Evolutionary conservation across 2,329 filamentous ascomycete species (phyloP).

Genomic region (Arthroderma sp.): DNA sequence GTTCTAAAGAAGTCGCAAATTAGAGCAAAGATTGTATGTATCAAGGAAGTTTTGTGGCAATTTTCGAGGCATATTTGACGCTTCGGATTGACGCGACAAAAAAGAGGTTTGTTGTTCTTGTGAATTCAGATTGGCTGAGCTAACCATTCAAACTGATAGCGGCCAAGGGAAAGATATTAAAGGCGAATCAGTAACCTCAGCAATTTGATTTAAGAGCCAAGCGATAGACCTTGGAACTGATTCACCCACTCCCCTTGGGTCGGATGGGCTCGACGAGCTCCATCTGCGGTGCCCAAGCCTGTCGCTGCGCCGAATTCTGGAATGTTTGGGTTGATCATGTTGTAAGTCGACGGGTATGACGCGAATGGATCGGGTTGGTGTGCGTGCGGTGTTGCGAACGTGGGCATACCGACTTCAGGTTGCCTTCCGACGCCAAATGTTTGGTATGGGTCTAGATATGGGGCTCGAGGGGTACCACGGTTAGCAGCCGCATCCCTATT

Average conservation of each 20-base stretch:
- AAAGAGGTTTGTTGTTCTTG: no score
- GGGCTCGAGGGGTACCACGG: conserved; percentile 14
- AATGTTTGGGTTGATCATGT: conserved; percentile 26
- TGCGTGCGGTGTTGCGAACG: conserved; percentile 16
- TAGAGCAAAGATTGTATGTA: no score
- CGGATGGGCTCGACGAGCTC: conserved; percentile 21
- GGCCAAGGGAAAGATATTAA: no score
- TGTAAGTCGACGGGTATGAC: conserved; percentile 21
- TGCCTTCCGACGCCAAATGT: conserved; percentile 20
- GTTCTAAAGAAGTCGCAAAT: no score
- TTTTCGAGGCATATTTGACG: no score
- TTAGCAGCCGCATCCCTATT: conserved; percentile 17
- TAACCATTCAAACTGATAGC: no score
- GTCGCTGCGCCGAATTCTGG: conserved; percentile 21
- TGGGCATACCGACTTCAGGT: conserved; percentile 20
- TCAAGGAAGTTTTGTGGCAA: no score
- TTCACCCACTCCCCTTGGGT: conserved; percentile 45
- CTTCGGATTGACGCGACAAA: no score
- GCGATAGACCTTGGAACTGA: conserved; percentile 57
- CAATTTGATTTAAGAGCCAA: conserved; percentile 39
- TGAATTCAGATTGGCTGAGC: no score
- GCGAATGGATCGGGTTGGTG: conserved; percentile 25
- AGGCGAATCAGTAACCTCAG: no score
- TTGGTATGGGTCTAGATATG: conserved; percentile 27
- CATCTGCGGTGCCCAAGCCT: conserved; percentile 12